Percentiles rank a stretch among this genome's conserved stretches.
These are phyloP conservation scores for Calocybe cyanea DNA, from an alignment of 768 basidiomycete species.

Conservation along the genomic window DNA sequence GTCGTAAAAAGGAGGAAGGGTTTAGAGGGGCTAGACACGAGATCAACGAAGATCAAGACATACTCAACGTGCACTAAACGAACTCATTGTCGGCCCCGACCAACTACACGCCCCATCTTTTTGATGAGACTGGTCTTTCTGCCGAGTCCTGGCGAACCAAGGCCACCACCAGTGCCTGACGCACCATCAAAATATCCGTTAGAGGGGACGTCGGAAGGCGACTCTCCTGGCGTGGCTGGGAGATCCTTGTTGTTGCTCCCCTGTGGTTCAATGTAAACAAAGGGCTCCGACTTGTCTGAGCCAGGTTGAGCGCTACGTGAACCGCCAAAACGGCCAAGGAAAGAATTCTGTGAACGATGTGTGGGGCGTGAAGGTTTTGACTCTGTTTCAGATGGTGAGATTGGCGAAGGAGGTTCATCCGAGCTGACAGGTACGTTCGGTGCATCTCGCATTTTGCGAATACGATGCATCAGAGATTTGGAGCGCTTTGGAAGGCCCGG, in stretches of 20 bases:
- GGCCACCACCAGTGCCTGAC: slow-evolving; percentile 16
- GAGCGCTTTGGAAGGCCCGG: slow-evolving; percentile 62
- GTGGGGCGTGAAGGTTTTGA: slow-evolving; percentile 46
- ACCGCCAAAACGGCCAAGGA: slow-evolving; percentile 64
- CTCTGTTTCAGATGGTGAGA: slow-evolving; percentile 30
- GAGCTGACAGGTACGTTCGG: slow-evolving; percentile 74
- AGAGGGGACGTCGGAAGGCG: slow-evolving; percentile 31
- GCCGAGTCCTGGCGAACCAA: slow-evolving; percentile 45
- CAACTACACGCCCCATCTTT: slow-evolving; percentile 73
- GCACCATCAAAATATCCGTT: slow-evolving; percentile 52
- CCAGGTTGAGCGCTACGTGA: slow-evolving; percentile 23
- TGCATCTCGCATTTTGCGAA: slow-evolving; percentile 83
- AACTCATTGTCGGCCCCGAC: slow-evolving; percentile 39
- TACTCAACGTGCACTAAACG: too few relatives aligned
- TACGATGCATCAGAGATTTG: slow-evolving; percentile 84
- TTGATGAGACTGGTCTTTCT: slow-evolving; percentile 78
- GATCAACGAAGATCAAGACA: neutral
- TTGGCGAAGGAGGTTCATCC: slow-evolving; percentile 36
- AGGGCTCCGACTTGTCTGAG: slow-evolving; percentile 48
- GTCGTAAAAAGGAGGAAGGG: neutral
- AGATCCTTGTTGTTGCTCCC: slow-evolving; percentile 49
- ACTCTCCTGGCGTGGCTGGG: slow-evolving; percentile 34
- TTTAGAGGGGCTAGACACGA: neutral
- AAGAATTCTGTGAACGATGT: slow-evolving; percentile 70
- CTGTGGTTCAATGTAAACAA: slow-evolving; percentile 61